Evolutionary conservation across 1,284 basidiomycete species (phyloP), one percentile per base, ranked within the genome.

Genomic region (Pyrrhoderma noxium): DNA sequence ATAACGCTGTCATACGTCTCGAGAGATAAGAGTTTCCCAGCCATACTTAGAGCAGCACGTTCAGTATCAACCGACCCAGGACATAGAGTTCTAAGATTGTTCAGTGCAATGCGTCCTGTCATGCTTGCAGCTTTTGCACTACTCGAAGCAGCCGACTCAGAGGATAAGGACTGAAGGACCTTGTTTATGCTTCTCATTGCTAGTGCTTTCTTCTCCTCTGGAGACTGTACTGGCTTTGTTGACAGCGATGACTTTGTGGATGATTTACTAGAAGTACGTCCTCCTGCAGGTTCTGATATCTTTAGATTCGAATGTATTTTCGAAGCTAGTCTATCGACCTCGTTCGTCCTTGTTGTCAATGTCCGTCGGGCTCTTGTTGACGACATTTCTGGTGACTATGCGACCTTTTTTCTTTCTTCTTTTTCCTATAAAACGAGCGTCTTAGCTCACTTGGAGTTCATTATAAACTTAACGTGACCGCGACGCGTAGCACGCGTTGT

Each of bases 121-220:
- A 56, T 52, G 14, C 59, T 61, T 3, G 61, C 52, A 9, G 71
- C 69, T 14, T 31, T 31, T 31, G 27, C 27, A 11, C 27, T 11
- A 11, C 27, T 31, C 7, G 27, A 31, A 31, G 27, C 11, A 11
- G 7, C 11, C 7, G 11, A 5, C 27, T 31, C 27, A 5, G 78
- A 75, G 27, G 27, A 31, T 3, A 90, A 64, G 0, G 65, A 66
- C 56, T 84, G 82, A 3, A 82, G 77, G 0, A 77, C 73, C 0
- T 69, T 51, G 55, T 88, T 89, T 8, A 87, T 74, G 1, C 69
- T 64, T 22, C 73, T 73, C 84, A 87, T 87, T 1, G 73, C 72
- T 21, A 57, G 52, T 0, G 58, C 55, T 31, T 61, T 60, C 19
- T 54, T 55, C 11, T 67, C 65, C 41, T 31, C 27, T 11, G 27